Conservation (phyloP, 2,329 filamentous ascomycete species). For the Aureobasidium sp. region DNA sequence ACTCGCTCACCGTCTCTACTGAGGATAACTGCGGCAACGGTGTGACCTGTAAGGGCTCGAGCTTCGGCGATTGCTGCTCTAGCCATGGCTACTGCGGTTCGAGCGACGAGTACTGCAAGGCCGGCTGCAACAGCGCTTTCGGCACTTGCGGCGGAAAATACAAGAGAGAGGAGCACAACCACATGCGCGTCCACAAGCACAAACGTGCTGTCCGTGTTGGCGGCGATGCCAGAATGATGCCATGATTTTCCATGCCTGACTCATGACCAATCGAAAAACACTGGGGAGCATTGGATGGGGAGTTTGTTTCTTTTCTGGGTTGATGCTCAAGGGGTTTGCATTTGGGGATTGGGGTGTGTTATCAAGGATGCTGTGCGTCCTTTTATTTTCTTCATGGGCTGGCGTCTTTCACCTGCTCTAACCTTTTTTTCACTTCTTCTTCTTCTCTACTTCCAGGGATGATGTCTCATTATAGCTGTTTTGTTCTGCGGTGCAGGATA, state of each 20-base stretch:
- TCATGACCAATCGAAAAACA: not conserved
- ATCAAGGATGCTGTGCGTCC: not conserved
- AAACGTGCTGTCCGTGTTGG: not conserved
- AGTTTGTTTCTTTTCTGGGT: not conserved
- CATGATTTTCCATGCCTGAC: not conserved
- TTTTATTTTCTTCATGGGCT: not conserved
- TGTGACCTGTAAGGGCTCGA: conserved; percentile 7
- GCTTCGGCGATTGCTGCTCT: conserved; percentile 11
- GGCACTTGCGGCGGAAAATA: conserved; percentile 2
- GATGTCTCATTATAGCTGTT: too few relatives aligned
- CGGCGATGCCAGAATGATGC: not conserved
- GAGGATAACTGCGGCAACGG: conserved; percentile 10
- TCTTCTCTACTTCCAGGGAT: not conserved
- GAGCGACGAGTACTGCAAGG: not conserved
- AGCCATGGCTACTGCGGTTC: conserved; percentile 10
- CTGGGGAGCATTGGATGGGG: not conserved
- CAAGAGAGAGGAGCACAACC: not conserved
- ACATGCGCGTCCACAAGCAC: not conserved
- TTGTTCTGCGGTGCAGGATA: too few relatives aligned
- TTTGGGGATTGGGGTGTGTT: not conserved
- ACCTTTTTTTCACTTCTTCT: not conserved
- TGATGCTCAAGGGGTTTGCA: not conserved
- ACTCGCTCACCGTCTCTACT: not conserved
- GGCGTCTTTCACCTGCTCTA: too few relatives aligned
- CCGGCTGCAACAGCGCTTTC: not conserved